Conservation (phyloP, 2,329 filamentous ascomycete genomes). For the Monilinia laxa region DNA sequence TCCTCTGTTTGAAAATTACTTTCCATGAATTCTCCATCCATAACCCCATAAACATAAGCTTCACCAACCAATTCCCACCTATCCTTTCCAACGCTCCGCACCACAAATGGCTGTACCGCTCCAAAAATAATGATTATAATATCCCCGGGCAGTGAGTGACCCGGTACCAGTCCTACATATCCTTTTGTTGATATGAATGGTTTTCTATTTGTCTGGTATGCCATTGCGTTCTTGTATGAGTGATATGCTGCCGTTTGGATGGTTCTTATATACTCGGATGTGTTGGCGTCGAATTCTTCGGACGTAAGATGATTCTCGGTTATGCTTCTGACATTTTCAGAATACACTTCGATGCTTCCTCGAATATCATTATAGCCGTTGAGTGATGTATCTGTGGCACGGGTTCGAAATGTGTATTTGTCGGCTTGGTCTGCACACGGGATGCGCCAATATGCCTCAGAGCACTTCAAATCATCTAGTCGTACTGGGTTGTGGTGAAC, state of each 20-base stretch:
- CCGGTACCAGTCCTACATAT: slow-evolving; percentile 23
- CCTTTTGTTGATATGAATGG: slow-evolving; percentile 23
- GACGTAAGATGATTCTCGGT: neutral
- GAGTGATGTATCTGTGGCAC: neutral
- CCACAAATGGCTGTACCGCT: slow-evolving; percentile 17
- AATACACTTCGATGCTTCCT: slow-evolving; percentile 18
- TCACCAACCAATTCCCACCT: slow-evolving; percentile 18
- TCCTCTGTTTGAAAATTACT: neutral
- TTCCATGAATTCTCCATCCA: slow-evolving; percentile 21
- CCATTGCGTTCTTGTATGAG: slow-evolving; percentile 21
- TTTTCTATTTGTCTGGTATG: slow-evolving; percentile 18
- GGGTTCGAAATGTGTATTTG: neutral
- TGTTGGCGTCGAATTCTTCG: slow-evolving; percentile 1
- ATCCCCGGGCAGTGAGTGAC: slow-evolving; percentile 19
- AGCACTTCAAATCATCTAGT: slow-evolving; percentile 2
- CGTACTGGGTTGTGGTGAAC: neutral
- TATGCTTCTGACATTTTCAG: neutral
- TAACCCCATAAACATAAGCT: slow-evolving; percentile 18
- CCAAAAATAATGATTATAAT: slow-evolving; percentile 23
- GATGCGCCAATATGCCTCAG: slow-evolving; percentile 24
- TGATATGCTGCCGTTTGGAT: slow-evolving; percentile 2
- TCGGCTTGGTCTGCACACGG: slow-evolving; percentile 19
- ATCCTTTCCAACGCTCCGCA: slow-evolving; percentile 12
- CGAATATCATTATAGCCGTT: slow-evolving; percentile 15
- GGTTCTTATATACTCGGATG: neutral